Evolutionary conservation across 306 rosid species (phyloP), one percentile per base, ranked within the genome.

Genomic region (Carpinus fangiana): DNA sequence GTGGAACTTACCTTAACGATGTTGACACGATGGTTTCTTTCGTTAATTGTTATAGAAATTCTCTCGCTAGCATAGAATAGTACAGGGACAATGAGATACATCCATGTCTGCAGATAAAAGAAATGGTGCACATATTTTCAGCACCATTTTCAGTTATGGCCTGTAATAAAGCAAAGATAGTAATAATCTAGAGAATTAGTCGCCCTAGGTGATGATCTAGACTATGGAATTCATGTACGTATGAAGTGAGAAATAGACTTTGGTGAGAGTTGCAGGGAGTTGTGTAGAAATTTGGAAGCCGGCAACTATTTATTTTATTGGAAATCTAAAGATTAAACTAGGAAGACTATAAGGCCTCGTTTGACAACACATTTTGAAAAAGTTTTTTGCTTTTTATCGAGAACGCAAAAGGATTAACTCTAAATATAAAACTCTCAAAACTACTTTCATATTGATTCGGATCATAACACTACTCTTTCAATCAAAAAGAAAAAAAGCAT

Each of bases 101-200:
- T 95, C 98, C 98, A 95, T 74, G 98, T 91, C 98, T 95, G 93
- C 84, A 78, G 12, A 34, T 36, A 76, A 74, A 77, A 67, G 70
- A 48, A 64, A 73, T 12, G 28, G 47, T 52, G 17, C 16, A 84
- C 26, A 34, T 17, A 36, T 55, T 75, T 73, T 46, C 53, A 36
- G 38, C 54, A 28, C 23, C 73, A 46, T 31, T 73, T 75, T 70
- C 69, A 72, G 61, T 52, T n/a, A 36, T 65, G 70, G 67, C 23
- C 64, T 10, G 16, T 20, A 46, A 48, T 5, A 54, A 74, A 59
- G 51, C 68, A 17, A 14, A 5, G 28, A 34, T 41, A 5, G 31
- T 52, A 36, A 60, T 52, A 36, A 60, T 48, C n/a, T 59, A 5
- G 41, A 56, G n/a, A 70, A 57, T 14, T 3, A 48, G 8, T 23